Conservation (phyloP, 148 eudicot species). For the Gaultheria prostrata region DNA sequence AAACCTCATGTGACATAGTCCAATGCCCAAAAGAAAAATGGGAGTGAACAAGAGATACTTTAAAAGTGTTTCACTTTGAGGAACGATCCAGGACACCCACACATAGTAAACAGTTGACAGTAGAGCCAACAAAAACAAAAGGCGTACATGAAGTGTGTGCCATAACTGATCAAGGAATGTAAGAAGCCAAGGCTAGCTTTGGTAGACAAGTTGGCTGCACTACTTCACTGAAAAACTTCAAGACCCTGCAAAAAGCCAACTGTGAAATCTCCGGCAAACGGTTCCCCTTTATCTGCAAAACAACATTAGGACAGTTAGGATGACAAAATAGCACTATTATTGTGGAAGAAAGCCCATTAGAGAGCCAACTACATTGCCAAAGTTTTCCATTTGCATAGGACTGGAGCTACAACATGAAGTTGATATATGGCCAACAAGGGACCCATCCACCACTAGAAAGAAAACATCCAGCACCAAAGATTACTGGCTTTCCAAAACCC, state of each 20-base stretch:
- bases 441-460: background rate
- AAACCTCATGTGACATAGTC: no score
- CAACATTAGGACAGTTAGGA: background rate
- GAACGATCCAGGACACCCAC: no score
- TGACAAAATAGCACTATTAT: background rate
- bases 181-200: no score
- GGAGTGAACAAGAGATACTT: no score
- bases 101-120: no score
- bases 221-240: background rate
- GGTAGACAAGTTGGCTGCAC: background rate
- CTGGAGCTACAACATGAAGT: no score
- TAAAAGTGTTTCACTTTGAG: no score
- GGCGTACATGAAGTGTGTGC: no score
- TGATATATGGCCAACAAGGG: background rate
- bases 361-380: background rate
- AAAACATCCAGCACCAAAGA: background rate
- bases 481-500: background rate
- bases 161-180: background rate
- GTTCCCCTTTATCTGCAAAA: background rate
- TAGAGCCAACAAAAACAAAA: no score
- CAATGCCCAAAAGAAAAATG: no score
- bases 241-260: background rate
- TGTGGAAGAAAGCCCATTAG: background rate
- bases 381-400: no score
- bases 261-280: background rate